Base-by-base conservation (phyloP, 495 filamentous ascomycete species). In the Cenococcum geophilum region DNA sequence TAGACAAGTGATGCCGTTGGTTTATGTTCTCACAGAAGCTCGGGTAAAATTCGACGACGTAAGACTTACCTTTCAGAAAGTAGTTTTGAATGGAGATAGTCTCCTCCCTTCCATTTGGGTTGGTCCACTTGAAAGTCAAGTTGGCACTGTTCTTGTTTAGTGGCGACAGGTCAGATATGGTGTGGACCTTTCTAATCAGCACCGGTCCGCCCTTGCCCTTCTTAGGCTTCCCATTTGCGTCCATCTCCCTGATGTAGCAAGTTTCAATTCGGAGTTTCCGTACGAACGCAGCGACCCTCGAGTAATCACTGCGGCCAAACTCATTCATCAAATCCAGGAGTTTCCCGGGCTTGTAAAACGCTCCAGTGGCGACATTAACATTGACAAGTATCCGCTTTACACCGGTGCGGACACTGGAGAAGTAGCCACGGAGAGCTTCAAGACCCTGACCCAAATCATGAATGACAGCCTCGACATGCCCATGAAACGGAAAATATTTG, bases 361-460 rank as follows among this genome's bases (percentile, higher is more conserved):
- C 72, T 0, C 65, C 74, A 35, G 72, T 74, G 14, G 71, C 73
- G 40, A 78, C 74, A 55, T 81, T 79, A 37, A 83, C 42, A 57
- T 83, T 83, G 1, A 83, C 43, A 8, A 82, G 57, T 11, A 81
- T 49, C n/a, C 74, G 59, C 5, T 64, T 61, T 5, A 73, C 70
- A 12, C 73, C 68, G 1, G 75, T 67, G 12, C 80, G 72, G 10
- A 80, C 78, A 67, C 76, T 79, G 0, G 76, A 67, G 57, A 68
- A 80, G 68, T 75, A 80, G 0, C 80, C 80, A 16, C 79, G 75
- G 18, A 76, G 45, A 12, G 77, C 78, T 47, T 73, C 56, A 0
- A 81, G 64, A 0, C 78, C 78, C 9, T 42, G 62, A 5, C 68
- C 63, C 3, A 80, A 73, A 12, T 71, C 45, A 27, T 23, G 43